These are phyloP conservation scores for Ustilago sp. DNA, from an alignment of 1,284 basidiomycete genomes.

Conservation along the genomic window DNA sequence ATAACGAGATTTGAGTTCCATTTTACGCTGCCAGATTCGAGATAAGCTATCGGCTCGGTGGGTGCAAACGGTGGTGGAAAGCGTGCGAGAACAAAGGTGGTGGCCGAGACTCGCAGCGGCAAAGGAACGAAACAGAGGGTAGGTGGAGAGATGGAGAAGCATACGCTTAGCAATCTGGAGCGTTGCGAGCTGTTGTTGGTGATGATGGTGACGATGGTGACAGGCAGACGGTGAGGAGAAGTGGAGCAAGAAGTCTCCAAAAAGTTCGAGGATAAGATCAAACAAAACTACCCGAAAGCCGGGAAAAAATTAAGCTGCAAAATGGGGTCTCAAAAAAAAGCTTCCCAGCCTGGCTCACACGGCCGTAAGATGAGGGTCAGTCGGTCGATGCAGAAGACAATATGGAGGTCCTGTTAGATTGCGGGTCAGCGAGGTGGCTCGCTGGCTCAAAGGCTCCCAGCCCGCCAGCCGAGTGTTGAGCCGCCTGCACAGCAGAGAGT, in stretches of 20 bases:
- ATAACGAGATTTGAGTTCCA: constrained; percentile 53
- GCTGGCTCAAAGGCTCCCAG: no score
- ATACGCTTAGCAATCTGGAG: not conserved
- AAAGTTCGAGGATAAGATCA: not conserved
- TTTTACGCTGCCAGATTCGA: constrained; percentile 42
- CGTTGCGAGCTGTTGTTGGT: not conserved
- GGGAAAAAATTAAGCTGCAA: not conserved
- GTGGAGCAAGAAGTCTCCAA: not conserved
- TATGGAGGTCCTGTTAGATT: no score
- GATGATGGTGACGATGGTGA: not conserved
- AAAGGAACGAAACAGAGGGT: not conserved
- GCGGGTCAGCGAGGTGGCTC: no score
- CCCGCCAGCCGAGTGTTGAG: no score
- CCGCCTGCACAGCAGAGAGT: no score
- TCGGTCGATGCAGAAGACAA: no score
- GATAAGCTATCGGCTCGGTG: constrained; percentile 4
- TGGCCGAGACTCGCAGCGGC: not conserved
- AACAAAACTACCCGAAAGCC: not conserved
- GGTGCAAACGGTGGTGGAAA: not conserved
- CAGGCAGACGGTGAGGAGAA: not conserved
- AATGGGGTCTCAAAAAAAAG: not conserved
- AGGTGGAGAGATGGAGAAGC: not conserved
- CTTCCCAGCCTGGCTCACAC: not conserved
- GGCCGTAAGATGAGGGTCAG: no score
- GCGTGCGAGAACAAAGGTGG: not conserved